These are phyloP conservation scores for Cyclotella baltica DNA, from an alignment of 108 stramenopile genomes.

Conservation along the genomic window DNA sequence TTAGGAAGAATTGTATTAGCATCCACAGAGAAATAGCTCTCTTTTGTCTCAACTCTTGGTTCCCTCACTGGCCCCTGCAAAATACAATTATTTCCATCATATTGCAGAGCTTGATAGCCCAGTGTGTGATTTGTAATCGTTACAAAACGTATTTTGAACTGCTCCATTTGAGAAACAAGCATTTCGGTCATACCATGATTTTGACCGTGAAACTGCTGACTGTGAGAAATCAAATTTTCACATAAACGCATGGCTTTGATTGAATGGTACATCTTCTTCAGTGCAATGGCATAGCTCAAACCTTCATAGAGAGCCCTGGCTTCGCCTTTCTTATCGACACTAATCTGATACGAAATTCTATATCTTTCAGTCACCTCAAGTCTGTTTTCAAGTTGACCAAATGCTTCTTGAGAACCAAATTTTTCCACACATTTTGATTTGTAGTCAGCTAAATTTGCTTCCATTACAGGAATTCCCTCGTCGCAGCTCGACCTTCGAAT, in stretches of 20 bases:
- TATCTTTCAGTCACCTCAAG: neutral
- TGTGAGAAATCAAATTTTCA: neutral
- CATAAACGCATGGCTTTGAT: neutral
- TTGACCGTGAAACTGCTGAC: neutral
- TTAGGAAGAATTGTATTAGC: neutral
- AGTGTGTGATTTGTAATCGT: neutral
- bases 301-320: neutral
- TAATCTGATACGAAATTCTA: neutral
- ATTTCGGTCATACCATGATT: neutral
- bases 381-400: neutral
- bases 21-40: neutral
- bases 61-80: neutral
- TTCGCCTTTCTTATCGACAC: neutral
- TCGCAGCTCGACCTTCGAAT: too few species aligned
- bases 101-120: neutral
- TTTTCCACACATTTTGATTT: neutral
- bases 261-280: neutral
- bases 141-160: neutral
- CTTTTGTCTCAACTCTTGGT: slow-evolving; percentile 1
- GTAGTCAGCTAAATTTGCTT: neutral
- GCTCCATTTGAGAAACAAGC: neutral
- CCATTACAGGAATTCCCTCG: too few species aligned
- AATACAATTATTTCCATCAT: neutral
- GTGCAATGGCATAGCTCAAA: neutral
- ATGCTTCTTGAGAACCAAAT: neutral